Evolutionary conservation across 345 rosid genomes (phyloP).

Genomic region (Geranium brycei): DNA sequence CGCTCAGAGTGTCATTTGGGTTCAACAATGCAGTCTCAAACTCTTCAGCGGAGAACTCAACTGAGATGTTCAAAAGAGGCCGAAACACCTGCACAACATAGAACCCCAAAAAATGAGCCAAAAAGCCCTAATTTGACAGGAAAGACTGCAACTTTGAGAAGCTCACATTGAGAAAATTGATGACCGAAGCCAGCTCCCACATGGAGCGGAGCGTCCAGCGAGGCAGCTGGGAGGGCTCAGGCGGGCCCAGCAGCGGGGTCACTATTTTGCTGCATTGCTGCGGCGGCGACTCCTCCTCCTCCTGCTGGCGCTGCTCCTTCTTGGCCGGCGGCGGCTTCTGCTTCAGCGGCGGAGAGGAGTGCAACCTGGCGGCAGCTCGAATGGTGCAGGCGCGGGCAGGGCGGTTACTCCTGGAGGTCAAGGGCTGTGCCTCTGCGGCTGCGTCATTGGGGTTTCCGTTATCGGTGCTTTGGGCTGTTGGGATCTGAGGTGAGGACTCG

Average conservation of each 20-base stretch:
- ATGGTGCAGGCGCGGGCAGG: slow-evolving; percentile 94
- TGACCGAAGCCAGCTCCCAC: slow-evolving; percentile 96
- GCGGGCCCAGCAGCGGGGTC: slow-evolving; percentile 68
- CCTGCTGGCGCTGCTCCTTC: slow-evolving; percentile 33
- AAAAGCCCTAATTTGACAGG: background rate
- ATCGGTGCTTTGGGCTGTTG: slow-evolving; percentile 24
- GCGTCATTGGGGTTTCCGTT: slow-evolving; percentile 7
- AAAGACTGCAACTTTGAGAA: slow-evolving; percentile 14
- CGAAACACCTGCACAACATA: slow-evolving; percentile 56
- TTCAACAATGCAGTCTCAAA: slow-evolving; percentile 77
- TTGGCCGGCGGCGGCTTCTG: slow-evolving; percentile 48
- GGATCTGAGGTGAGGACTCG: slow-evolving; percentile 33
- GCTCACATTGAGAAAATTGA: slow-evolving; percentile 93
- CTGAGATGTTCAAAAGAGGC: slow-evolving; percentile 59
- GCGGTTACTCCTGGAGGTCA: slow-evolving; percentile 52
- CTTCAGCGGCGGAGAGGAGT: slow-evolving; percentile 45
- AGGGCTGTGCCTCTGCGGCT: background rate
- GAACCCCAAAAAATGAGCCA: slow-evolving; percentile 3
- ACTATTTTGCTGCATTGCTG: slow-evolving; percentile 39
- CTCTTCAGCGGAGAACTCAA: slow-evolving; percentile 95
- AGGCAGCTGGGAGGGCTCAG: slow-evolving; percentile 76
- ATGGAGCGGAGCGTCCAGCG: slow-evolving; percentile 93
- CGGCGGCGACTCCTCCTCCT: slow-evolving; percentile 12
- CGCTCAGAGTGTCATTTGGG: slow-evolving; percentile 85
- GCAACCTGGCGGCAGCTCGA: slow-evolving; percentile 65